Evolutionary conservation across 208 protist genomes (phyloP).

Genomic region (Leishmania braziliensis): DNA sequence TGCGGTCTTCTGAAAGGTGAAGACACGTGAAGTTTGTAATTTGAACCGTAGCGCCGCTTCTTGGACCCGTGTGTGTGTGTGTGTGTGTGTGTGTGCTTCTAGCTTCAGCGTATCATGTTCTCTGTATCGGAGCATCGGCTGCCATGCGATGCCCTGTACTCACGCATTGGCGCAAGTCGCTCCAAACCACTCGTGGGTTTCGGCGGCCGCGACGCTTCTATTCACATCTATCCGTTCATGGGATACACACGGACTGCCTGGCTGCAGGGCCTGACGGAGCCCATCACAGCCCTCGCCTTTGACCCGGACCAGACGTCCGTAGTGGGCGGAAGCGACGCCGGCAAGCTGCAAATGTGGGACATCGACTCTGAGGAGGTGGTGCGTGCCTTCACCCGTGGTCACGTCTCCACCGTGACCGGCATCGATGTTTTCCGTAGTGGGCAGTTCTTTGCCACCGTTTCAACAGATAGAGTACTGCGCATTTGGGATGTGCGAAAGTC

Average conservation of each 20-base stretch:
- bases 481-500: constrained; percentile 90
- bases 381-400: constrained; percentile 61
- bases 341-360: constrained; percentile 73
- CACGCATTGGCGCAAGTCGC: constrained; percentile 56
- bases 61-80: background rate
- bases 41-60: background rate
- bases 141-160: constrained; percentile 64
- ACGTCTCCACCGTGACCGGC: constrained; percentile 68
- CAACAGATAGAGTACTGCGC: constrained; percentile 73
- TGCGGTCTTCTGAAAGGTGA: background rate
- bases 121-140: constrained; percentile 44
- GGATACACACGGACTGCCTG: constrained; percentile 50
- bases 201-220: constrained; percentile 58
- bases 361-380: constrained; percentile 56
- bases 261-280: constrained; percentile 53
- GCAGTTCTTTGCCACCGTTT: constrained; percentile 72
- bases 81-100: constrained; percentile 1
- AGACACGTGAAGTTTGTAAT: background rate
- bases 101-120: constrained; percentile 25
- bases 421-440: constrained; percentile 65
- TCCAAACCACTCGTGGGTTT: constrained; percentile 68
- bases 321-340: constrained; percentile 63
- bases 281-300: constrained; percentile 72
- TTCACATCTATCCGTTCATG: constrained; percentile 72
- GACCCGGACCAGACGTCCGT: constrained; percentile 56